Evolutionary conservation across 2,329 filamentous ascomycete species (phyloP), one percentile per base, ranked within the genome.

Genomic region (Pestalotiopsis sp.): DNA sequence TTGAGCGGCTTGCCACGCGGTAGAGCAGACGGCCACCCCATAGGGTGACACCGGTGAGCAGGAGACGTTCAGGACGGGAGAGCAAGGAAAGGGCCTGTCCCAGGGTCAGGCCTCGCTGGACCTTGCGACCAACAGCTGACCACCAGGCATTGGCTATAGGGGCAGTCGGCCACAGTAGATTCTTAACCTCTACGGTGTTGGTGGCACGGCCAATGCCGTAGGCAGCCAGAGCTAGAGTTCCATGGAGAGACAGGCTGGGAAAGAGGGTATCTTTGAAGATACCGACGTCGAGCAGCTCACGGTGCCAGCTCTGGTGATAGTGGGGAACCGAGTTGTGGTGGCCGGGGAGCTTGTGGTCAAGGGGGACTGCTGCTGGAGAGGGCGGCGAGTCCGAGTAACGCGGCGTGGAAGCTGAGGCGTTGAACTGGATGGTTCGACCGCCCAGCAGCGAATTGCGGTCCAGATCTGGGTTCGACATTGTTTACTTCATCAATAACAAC

Each of bases 111-210:
- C 84, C 82, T 38, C 83, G 80, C 68, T 82, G 78, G 62, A 81
- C 75, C 12, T 88, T 79, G 4, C 83, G 84, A n/a, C 87, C 87
- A 57, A 90, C 77, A 25, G 88, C 86, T 67, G 82, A 85, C 85
- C 87, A 90, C 88, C 88, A 90, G 6, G 86, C 87, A 74, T 89
- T 90, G 68, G 82, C 76, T 11, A 90, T 83, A 72, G 86, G 86
- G 2, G 81, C 85, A 4, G 82, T 78, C 1, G 87, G 86, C 87
- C 87, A 90, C 5, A 88, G 77, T 81, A 84, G 87, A 75, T 91
- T 88, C 73, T 90, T 91, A n/a, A 83, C 80, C 68, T 90, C 88
- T 11, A 86, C 83, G n/a, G 83, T 81, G 72, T 88, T 77, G 7
- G 86, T 87, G 64, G 84, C 81, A 27, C 86, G 81, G 1, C 85